Evolutionary conservation across 2,329 filamentous ascomycete genomes (phyloP).

Genomic region (Lecanicillium sp.): DNA sequence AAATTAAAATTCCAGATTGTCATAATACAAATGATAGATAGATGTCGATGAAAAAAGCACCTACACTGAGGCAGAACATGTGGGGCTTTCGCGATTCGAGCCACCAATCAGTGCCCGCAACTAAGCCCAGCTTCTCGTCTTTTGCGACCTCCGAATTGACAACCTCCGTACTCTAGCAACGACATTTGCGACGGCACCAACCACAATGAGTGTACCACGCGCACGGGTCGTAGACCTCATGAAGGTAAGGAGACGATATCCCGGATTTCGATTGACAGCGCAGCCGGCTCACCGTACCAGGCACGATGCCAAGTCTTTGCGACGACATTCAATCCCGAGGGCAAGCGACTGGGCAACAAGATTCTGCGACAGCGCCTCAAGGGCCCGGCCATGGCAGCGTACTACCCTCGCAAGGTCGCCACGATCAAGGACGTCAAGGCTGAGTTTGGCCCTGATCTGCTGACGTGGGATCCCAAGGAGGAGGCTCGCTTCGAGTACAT

Average conservation of each 20-base stretch:
- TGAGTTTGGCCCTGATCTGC: conserved; percentile 59
- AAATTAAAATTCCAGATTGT: neutral
- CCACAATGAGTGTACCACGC: conserved; percentile 57
- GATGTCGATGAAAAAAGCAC: neutral
- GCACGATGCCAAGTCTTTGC: conserved; percentile 88
- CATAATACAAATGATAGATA: neutral
- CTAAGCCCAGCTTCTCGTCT: neutral
- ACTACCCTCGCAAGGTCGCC: conserved; percentile 75
- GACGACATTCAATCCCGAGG: conserved; percentile 81
- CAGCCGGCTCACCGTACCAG: conserved; percentile 37
- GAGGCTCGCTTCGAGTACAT: conserved; percentile 74
- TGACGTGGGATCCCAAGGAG: conserved; percentile 69
- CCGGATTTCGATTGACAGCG: neutral
- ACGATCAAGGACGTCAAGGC: conserved; percentile 69
- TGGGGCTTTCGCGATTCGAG: neutral
- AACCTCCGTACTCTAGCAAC: conserved; percentile 5
- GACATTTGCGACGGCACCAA: neutral
- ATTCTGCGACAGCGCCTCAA: conserved; percentile 81
- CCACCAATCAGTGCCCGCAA: neutral
- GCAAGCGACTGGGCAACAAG: conserved; percentile 81
- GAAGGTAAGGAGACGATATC: conserved; percentile 52
- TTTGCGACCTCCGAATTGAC: conserved; percentile 14
- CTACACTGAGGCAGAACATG: neutral
- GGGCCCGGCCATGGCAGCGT: conserved; percentile 76
- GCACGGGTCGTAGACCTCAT: conserved; percentile 64